Base-by-base conservation (phyloP, 352 stramenopile species). In the Stramenopiles sp. region DNA sequence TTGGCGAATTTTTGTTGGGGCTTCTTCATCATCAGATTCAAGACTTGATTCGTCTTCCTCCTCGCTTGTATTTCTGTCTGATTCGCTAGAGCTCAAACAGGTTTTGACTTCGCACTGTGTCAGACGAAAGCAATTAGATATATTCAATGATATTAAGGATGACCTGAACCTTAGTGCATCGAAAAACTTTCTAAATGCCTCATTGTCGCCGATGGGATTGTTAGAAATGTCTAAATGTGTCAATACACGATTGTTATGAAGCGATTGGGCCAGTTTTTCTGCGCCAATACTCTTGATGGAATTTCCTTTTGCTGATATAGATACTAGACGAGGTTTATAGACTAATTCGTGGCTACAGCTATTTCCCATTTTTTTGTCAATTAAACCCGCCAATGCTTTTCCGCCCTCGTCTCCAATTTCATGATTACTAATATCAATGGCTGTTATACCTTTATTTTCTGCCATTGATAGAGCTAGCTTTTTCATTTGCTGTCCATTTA, bases 211-310 rank as follows among this genome's bases (percentile, higher is more conserved):
- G 8, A 78, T 78, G 4, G 71, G 71, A 33, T 78, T 78, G 8
- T 31, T 33, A 78, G 71, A 78, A 14, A 78, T 31, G 22, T 78
- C 31, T 33, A 78, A 78, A 78, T 78, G 71, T 14, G 71, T 78
- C 31, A 78, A 78, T 14, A 78, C 71, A 33, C 71, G 71, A 14
- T 78, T 78, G 71, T 33, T 78, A 33, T 78, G 71, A 31, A 78
- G 31, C 8, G 71, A 4, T 33, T 78, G 30, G 30, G 4, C 4
- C 30, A 78, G 8, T 33, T 33, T 31, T 14, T 33, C 31, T 33
- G 71, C 71, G 8, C 71, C 71, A 78, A 14, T 14, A 14, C 4
- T 14, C 8, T 31, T 33, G 30, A 78, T 78, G 4, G 30, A 31
- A 78, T 78, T 78, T 14, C 31, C 14, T 78, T 78, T 33, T 14